Evolutionary conservation across 1,284 basidiomycete species (phyloP).

Genomic region (Apiotrichum domesticum): DNA sequence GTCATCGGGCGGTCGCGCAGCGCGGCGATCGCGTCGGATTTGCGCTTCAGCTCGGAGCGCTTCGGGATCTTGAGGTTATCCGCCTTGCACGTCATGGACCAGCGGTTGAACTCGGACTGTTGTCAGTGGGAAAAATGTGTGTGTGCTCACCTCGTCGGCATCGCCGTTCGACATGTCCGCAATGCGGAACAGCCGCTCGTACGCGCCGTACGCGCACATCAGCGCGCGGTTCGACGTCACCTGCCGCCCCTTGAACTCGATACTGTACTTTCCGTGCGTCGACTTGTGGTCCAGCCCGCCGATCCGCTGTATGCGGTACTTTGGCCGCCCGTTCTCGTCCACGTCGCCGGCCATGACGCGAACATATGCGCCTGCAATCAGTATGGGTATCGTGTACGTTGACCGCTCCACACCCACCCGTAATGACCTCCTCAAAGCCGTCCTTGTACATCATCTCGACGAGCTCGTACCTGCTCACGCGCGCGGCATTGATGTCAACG

Average conservation of each 20-base stretch:
- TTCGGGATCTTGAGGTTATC: conserved; percentile 64
- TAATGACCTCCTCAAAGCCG: conserved; percentile 26
- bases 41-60: conserved; percentile 60
- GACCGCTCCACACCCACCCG: conserved; percentile 13
- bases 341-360: conserved; percentile 59
- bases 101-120: conserved; percentile 68
- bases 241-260: conserved; percentile 55
- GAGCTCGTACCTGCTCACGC: conserved; percentile 70
- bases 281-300: conserved; percentile 11
- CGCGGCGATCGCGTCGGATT: conserved; percentile 57
- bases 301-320: conserved; percentile 79
- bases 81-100: conserved; percentile 50
- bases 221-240: conserved; percentile 56
- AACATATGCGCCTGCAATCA: conserved; percentile 64
- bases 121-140: neutral
- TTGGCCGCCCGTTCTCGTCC: conserved; percentile 54
- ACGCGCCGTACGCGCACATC: conserved; percentile 64
- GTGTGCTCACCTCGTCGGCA: conserved; percentile 54
- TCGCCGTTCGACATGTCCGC: conserved; percentile 71
- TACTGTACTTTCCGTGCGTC: conserved; percentile 56
- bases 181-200: conserved; percentile 58
- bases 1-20: conserved; percentile 61
- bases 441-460: conserved; percentile 49
- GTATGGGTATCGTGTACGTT: neutral
- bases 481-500: conserved; percentile 63